phyloP scores from a whole-genome alignment of 495 filamentous ascomycete genomes.

The Hypomontagnella monticulosa region DNA sequence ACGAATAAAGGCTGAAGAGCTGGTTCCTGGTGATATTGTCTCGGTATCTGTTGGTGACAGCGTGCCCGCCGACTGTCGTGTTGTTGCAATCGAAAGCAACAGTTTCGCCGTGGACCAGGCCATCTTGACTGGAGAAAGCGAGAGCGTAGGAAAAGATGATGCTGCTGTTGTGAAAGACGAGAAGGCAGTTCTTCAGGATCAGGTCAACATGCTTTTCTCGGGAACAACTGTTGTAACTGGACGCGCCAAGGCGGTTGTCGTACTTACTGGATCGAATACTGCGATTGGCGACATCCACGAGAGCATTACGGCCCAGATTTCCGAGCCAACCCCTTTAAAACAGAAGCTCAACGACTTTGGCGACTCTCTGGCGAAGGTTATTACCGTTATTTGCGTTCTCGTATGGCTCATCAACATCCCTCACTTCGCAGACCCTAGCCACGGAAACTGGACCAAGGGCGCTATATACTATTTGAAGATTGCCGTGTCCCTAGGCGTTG shows the following conservation, averaged over 20 bases:
- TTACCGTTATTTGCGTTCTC: constrained; percentile 92
- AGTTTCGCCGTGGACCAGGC: constrained; percentile 96
- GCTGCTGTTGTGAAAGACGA: constrained; percentile 71
- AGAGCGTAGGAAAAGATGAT: constrained; percentile 91
- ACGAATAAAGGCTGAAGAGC: constrained; percentile 88
- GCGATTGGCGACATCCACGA: constrained; percentile 99
- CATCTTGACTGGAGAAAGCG: constrained; percentile 97
- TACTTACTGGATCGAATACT: constrained; percentile 87
- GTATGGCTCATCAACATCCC: constrained; percentile 99
- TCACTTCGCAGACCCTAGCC: constrained; percentile 93
- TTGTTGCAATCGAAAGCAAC: constrained; percentile 94
- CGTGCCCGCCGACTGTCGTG: constrained; percentile 94
- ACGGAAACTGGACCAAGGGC: constrained; percentile 95
- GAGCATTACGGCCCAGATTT: constrained; percentile 97
- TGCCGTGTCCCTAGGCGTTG: constrained; percentile 96
- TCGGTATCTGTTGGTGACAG: constrained; percentile 90
- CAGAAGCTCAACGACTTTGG: constrained; percentile 99
- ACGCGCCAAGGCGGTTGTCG: constrained; percentile 90
- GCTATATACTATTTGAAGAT: constrained; percentile 99
- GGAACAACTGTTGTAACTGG: constrained; percentile 97
- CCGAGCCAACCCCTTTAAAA: constrained; percentile 95
- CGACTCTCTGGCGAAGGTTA: constrained; percentile 95
- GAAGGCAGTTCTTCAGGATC: constrained; percentile 95
- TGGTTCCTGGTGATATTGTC: constrained; percentile 95
- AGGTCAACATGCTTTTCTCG: constrained; percentile 97